Percentiles rank a stretch among this genome's conserved stretches.
Evolutionary conservation across 192 early-diverging fungal species (phyloP).

Genomic region (Entomortierella lignicola): DNA sequence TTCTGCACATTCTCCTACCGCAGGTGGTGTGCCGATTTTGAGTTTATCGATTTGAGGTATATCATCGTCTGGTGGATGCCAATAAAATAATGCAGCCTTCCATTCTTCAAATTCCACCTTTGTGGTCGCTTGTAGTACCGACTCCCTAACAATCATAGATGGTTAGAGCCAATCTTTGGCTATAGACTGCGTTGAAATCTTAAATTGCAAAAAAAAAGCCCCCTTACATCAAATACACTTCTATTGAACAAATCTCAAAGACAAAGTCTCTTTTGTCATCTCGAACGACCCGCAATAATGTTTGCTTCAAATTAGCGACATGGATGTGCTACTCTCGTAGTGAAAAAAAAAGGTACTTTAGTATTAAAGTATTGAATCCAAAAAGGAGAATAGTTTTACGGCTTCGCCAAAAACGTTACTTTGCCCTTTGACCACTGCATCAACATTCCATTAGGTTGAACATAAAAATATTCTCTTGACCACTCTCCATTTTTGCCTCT

Average conservation of each 20-base stretch:
- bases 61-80: constrained; percentile 49
- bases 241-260: constrained; percentile 51
- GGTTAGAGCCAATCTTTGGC: too few relatives aligned
- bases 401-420: constrained; percentile 2
- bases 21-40: constrained; percentile 24
- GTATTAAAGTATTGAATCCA: neutral
- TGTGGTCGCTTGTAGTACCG: constrained; percentile 45
- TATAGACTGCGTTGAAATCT: too few relatives aligned
- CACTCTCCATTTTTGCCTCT: constrained; percentile 36
- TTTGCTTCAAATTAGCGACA: constrained; percentile 45
- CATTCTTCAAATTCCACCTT: constrained; percentile 49
- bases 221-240: constrained; percentile 48
- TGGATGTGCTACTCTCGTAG: constrained; percentile 38
- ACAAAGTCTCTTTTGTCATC: constrained; percentile 45
- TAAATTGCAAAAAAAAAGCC: too few relatives aligned
- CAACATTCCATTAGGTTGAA: constrained; percentile 35
- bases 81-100: constrained; percentile 47
- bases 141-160: constrained; percentile 22
- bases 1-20: constrained; percentile 10
- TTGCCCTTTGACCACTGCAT: constrained; percentile 52
- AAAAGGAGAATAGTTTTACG: too few relatives aligned
- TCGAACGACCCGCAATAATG: constrained; percentile 35
- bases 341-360: neutral
- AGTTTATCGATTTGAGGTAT: constrained; percentile 42
- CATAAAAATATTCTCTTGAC: constrained; percentile 47